Percentiles rank a stretch among this genome's conserved stretches.
These are phyloP conservation scores for Penicillium occitanis DNA, from an alignment of 2,329 filamentous ascomycete genomes.

Conservation along the genomic window DNA sequence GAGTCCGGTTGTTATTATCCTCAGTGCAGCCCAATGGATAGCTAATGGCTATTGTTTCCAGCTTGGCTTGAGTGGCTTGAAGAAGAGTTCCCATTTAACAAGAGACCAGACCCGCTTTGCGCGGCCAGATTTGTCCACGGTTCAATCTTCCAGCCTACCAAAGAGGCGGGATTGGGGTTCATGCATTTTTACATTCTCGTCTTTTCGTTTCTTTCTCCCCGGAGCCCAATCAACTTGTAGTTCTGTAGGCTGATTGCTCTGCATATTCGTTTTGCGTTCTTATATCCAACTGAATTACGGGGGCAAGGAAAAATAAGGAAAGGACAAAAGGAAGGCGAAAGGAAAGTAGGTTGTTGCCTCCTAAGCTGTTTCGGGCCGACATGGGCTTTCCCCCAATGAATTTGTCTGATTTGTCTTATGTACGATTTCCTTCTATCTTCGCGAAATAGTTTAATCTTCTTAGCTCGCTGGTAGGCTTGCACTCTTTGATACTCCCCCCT, in stretches of 20 bases:
- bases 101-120: constrained; percentile 18
- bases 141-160: constrained; percentile 21
- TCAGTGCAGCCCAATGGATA: constrained; percentile 5
- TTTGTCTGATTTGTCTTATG: not conserved
- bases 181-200: constrained; percentile 9
- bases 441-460: constrained; percentile 8
- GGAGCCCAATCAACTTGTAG: constrained; percentile 5
- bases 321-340: not conserved
- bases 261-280: not conserved
- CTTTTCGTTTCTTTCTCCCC: constrained; percentile 5
- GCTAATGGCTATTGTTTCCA: constrained; percentile 8
- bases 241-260: not conserved
- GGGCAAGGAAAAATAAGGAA: not conserved
- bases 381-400: constrained; percentile 16
- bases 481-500: not conserved
- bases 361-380: constrained; percentile 15
- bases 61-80: constrained; percentile 8
- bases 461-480: constrained; percentile 8
- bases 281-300: not conserved
- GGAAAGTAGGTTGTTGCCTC: not conserved
- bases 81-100: not conserved
- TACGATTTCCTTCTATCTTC: constrained; percentile 3
- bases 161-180: constrained; percentile 5
- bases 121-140: constrained; percentile 18
- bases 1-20: not conserved